Conservation (phyloP, 2,329 filamentous ascomycete species). For the Myriangium duriaei region DNA sequence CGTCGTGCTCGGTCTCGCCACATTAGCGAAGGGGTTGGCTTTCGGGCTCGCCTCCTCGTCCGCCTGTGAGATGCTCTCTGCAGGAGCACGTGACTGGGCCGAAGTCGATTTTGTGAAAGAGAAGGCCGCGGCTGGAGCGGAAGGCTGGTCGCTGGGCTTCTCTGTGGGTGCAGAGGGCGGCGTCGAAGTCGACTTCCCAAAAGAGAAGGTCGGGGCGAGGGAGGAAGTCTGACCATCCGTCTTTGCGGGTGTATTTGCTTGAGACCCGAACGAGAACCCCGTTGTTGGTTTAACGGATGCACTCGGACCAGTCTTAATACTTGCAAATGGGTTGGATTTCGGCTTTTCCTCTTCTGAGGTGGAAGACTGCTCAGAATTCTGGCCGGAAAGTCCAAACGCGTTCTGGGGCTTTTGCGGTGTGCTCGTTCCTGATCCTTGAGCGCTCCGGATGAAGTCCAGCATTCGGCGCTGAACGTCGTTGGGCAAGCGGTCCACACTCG, state of each 20-base stretch:
- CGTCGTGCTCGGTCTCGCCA: slow-evolving; percentile 4
- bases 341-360: background rate
- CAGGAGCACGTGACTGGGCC: background rate
- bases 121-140: background rate
- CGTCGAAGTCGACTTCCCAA: too few relatives aligned
- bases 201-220: slow-evolving; percentile 3
- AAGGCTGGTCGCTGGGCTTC: too few relatives aligned
- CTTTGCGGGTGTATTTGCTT: background rate
- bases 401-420: slow-evolving; percentile 1
- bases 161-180: too few relatives aligned
- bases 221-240: background rate
- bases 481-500: slow-evolving; percentile 4
- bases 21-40: slow-evolving; percentile 11
- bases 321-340: slow-evolving; percentile 8
- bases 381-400: slow-evolving; percentile 2
- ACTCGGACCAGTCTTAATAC: slow-evolving; percentile 5
- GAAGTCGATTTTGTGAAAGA: background rate
- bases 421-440: slow-evolving; percentile 1
- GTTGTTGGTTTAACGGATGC: background rate
- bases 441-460: slow-evolving; percentile 10
- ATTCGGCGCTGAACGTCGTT: slow-evolving; percentile 10
- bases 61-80: background rate
- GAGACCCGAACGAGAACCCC: background rate
- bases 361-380: background rate
- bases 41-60: slow-evolving; percentile 6